Percentiles rank a stretch among this genome's conserved stretches.
Evolutionary conservation across 805 yeast genomes (phyloP).

Genomic region (Soucietia sequanensis): DNA sequence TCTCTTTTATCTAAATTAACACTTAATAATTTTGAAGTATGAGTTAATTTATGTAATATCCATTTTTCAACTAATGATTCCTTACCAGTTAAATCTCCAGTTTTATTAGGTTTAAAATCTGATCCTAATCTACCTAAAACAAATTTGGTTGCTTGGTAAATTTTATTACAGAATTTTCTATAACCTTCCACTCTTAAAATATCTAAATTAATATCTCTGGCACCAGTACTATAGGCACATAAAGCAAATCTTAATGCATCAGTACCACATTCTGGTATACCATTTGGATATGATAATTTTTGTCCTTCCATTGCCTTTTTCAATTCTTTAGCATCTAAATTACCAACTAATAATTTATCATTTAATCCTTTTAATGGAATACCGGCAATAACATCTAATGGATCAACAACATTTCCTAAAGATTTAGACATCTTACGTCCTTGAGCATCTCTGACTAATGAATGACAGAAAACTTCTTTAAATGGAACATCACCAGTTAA

Average conservation of each 20-base stretch:
- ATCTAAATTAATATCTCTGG: constrained; percentile 95
- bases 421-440: constrained; percentile 99
- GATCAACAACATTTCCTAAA: constrained; percentile 94
- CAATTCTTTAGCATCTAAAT: constrained; percentile 85
- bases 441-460: constrained; percentile 97
- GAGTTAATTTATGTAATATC: constrained; percentile 85
- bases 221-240: constrained; percentile 98
- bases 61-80: constrained; percentile 94
- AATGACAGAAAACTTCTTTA: constrained; percentile 96
- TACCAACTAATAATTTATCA: constrained; percentile 73
- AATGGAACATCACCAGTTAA: constrained; percentile 90
- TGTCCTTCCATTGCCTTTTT: constrained; percentile 88
- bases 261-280: constrained; percentile 99
- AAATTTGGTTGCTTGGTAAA: constrained; percentile 97
- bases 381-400: constrained; percentile 90
- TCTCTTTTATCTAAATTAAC: constrained; percentile 78
- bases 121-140: constrained; percentile 90
- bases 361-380: constrained; percentile 77
- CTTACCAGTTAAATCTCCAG: constrained; percentile 62
- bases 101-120: constrained; percentile 79
- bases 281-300: constrained; percentile 85
- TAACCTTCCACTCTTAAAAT: constrained; percentile 97
- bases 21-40: constrained; percentile 63
- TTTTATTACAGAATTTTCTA: constrained; percentile 99
- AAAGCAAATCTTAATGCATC: constrained; percentile 97